These are phyloP conservation scores for Acacia melanoxylon DNA, from an alignment of 306 rosid genomes.

Conservation along the genomic window DNA sequence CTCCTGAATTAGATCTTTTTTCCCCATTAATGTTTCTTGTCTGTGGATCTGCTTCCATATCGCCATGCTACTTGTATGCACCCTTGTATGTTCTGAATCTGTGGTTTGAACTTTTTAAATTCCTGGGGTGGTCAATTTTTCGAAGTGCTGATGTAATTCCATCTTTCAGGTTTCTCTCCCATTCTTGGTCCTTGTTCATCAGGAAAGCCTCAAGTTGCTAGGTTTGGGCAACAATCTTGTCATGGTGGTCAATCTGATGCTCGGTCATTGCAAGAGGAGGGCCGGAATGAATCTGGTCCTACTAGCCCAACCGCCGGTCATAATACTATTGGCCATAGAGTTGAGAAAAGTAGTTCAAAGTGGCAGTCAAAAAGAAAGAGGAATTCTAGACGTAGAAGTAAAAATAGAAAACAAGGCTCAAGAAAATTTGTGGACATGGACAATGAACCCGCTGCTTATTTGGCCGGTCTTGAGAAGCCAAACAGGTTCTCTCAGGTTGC, in stretches of 20 bases:
- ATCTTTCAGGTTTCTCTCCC: constrained; percentile 46
- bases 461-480: constrained; percentile 34
- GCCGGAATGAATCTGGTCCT: constrained; percentile 44
- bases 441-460: constrained; percentile 43
- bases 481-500: constrained; percentile 39
- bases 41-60: constrained; percentile 23
- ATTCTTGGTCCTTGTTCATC: constrained; percentile 38
- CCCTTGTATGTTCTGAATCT: constrained; percentile 8
- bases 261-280: constrained; percentile 41
- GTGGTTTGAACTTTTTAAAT: neutral
- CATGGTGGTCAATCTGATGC: constrained; percentile 49
- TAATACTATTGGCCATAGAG: constrained; percentile 38
- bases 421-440: constrained; percentile 51
- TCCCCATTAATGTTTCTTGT: neutral
- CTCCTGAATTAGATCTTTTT: neutral
- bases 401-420: constrained; percentile 48
- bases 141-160: constrained; percentile 28
- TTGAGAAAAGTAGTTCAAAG: constrained; percentile 63
- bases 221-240: constrained; percentile 46
- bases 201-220: constrained; percentile 46
- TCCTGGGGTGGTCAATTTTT: neutral
- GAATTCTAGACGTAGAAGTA: constrained; percentile 59
- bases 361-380: constrained; percentile 86
- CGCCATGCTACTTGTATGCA: constrained; percentile 2
- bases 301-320: constrained; percentile 42